Conservation (phyloP, 345 rosid genomes). For the Xanthoceras sorbifolium region DNA sequence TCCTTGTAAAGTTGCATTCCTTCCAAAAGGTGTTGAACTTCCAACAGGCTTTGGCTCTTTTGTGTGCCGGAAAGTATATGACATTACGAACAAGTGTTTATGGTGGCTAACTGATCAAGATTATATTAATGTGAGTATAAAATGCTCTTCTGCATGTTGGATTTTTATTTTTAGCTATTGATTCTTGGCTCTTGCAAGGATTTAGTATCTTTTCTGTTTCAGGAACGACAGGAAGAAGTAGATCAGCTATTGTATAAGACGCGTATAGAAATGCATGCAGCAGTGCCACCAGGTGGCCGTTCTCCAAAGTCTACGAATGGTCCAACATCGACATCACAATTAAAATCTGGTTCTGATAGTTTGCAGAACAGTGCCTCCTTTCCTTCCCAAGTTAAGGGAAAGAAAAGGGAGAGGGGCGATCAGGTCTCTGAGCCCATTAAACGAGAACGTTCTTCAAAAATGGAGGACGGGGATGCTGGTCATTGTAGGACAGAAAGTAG, state of each 20-base stretch:
- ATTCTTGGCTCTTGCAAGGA: background rate
- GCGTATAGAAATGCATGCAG: constrained; percentile 67
- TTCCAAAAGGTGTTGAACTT: constrained; percentile 74
- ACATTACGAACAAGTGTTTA: constrained; percentile 58
- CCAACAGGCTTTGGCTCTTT: constrained; percentile 74
- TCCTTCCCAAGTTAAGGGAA: constrained; percentile 77
- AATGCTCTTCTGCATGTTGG: background rate
- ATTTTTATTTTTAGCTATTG: background rate
- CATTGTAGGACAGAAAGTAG: constrained; percentile 47
- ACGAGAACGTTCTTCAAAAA: constrained; percentile 57
- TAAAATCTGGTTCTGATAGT: constrained; percentile 67
- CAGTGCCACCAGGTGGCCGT: constrained; percentile 75
- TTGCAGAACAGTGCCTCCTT: constrained; percentile 54
- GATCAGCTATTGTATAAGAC: constrained; percentile 67
- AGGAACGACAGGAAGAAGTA: constrained; percentile 79
- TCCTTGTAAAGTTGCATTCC: constrained; percentile 93
- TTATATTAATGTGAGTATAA: constrained; percentile 67
- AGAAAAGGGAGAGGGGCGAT: constrained; percentile 84
- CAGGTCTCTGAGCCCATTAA: constrained; percentile 66
- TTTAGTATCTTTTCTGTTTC: constrained; percentile 8
- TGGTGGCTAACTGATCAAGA: constrained; percentile 97
- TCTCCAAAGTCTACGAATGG: constrained; percentile 80
- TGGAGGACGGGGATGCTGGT: constrained; percentile 64
- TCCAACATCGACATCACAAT: constrained; percentile 71
- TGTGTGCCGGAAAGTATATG: constrained; percentile 84